phyloP scores from a whole-genome alignment of 257 asterid species.

The Solanum bulbocastanum region DNA sequence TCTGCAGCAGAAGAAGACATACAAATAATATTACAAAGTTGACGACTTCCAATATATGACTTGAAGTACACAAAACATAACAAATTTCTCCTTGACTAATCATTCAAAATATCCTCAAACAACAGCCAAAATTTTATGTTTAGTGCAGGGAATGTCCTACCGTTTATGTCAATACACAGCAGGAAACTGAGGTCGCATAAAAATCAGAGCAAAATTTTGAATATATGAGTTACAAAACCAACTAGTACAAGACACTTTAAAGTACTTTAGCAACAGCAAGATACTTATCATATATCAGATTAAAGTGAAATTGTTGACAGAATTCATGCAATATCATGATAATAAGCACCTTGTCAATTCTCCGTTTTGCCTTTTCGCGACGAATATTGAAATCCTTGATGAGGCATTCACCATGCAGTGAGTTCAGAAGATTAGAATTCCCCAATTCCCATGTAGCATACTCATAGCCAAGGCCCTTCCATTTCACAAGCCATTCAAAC shows the following conservation, averaged over 20 bases:
- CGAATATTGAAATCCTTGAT: slow-evolving; percentile 41
- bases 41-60: background rate
- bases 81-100: background rate
- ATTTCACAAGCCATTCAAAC: slow-evolving; percentile 70
- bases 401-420: slow-evolving; percentile 38
- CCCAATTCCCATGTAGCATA: slow-evolving; percentile 70
- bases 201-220: background rate
- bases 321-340: background rate
- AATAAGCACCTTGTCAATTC: slow-evolving; percentile 37
- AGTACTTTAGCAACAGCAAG: background rate
- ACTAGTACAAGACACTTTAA: background rate
- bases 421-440: slow-evolving; percentile 27
- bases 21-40: background rate
- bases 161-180: background rate
- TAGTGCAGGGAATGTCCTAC: background rate
- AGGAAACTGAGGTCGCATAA: background rate
- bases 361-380: slow-evolving; percentile 21
- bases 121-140: background rate
- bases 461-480: slow-evolving; percentile 57
- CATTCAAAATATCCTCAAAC: background rate
- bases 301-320: background rate
- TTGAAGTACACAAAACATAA: background rate
- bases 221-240: background rate
- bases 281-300: background rate
- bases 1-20: slow-evolving; percentile 18